Base-by-base conservation (phyloP, 2,329 filamentous ascomycete genomes). In the Colletotrichum costaricense region DNA sequence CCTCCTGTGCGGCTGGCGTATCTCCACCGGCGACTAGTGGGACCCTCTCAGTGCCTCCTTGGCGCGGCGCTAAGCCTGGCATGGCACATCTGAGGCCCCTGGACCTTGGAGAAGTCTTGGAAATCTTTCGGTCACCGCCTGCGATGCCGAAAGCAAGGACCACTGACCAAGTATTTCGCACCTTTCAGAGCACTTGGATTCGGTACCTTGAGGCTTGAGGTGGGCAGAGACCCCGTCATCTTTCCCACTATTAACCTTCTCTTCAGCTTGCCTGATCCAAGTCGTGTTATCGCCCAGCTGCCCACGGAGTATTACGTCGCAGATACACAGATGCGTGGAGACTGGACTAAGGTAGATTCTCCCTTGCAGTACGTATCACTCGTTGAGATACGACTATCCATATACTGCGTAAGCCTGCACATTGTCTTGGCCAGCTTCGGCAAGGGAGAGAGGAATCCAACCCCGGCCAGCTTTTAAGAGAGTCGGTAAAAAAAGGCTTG, bases 11-110 rank as follows among this genome's bases (percentile, higher is more conserved):
- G 70, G 70, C 70, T 73, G 60, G 60, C 55, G 67, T 19, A 70
- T 73, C 71, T 73, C 71, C 71, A 73, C 71, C 56, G 35, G 55
- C 28, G 46, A 73, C 56, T 71, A 73, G 71, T 63, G 71, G 38
- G 62, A 12, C 26, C 60, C 71, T 54, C 42, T 49, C 42, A 19
- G 19, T 49, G 42, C 19, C 42, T 22, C 33, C 56, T 65, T 71
- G 67, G 71, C 60, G 49, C 49, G 24, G 49, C 67, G 62, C 71
- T 73, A 73, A 63, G 71, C 67, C 67, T 65, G 38, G 60, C 24
- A 54, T 65, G 60, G 71, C 71, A 62, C 56, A 30, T 71, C 71
- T 66, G 49, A 57, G 67, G 33, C 67, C 71, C 71, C 71, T 62
- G 56, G 71, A 64, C 62, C 49, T 64, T 64, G 62, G 62, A 64